Conservation (phyloP, 805 yeast species). For the Komagataella pseudopastoris region DNA sequence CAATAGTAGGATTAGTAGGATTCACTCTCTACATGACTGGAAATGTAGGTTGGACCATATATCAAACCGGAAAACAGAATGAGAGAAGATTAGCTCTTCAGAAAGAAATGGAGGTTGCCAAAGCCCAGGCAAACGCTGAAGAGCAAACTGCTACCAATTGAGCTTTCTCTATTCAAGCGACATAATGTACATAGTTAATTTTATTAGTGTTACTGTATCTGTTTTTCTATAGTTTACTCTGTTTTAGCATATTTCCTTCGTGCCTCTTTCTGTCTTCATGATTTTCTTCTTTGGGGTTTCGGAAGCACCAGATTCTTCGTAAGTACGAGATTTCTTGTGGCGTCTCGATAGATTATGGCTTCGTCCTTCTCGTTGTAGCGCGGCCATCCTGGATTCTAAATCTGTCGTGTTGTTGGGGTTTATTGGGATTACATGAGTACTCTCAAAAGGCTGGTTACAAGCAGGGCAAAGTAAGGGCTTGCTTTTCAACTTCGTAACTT, state of each 20-base stretch:
- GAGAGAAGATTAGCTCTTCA: slow-evolving; percentile 26
- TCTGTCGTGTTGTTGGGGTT: slow-evolving; percentile 7
- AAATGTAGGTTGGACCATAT: slow-evolving; percentile 37
- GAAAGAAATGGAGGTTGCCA: slow-evolving; percentile 10
- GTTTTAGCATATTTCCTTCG: background rate
- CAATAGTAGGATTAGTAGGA: slow-evolving; percentile 56
- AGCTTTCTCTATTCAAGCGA: background rate
- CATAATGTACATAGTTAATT: background rate
- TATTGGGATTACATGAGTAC: slow-evolving; percentile 19
- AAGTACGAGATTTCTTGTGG: background rate
- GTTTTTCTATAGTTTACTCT: background rate
- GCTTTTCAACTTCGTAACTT: slow-evolving; percentile 6
- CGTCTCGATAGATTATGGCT: background rate
- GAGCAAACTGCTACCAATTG: background rate
- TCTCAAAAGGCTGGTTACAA: slow-evolving; percentile 17
- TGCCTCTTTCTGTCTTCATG: background rate
- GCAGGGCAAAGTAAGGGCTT: slow-evolving; percentile 21
- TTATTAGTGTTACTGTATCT: background rate
- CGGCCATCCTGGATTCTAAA: background rate
- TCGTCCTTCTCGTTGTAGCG: background rate
- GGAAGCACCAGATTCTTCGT: background rate
- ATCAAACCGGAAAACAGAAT: slow-evolving; percentile 36
- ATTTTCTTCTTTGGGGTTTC: background rate
- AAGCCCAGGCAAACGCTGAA: background rate
- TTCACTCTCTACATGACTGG: slow-evolving; percentile 32